A percentile compares a stretch with the other conserved stretches of the same genome.
These are phyloP conservation scores for Aspergillus novofumigatus DNA, from an alignment of 2,329 filamentous ascomycete species.

Conservation along the genomic window DNA sequence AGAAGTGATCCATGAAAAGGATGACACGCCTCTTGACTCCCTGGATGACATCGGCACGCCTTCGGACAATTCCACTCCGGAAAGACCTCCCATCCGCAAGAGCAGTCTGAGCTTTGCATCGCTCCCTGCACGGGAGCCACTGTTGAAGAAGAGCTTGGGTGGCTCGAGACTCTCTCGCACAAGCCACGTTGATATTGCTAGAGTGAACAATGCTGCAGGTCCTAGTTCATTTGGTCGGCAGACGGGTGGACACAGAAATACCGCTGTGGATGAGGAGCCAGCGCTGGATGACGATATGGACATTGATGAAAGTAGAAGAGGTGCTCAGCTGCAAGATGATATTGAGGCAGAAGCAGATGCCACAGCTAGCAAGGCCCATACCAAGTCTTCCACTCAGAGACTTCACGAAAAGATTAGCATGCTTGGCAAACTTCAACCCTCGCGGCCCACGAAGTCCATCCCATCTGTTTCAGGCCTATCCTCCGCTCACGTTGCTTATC, in stretches of 20 bases:
- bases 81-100: conserved; percentile 72
- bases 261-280: conserved; percentile 40
- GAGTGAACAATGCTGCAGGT: conserved; percentile 44
- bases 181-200: conserved; percentile 68
- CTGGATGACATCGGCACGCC: conserved; percentile 47
- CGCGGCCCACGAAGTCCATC: conserved; percentile 45
- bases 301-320: conserved; percentile 53
- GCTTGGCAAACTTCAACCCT: conserved; percentile 54
- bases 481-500: conserved; percentile 33
- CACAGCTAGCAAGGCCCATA: conserved; percentile 59
- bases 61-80: conserved; percentile 46
- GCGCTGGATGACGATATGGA: conserved; percentile 45
- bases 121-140: conserved; percentile 81
- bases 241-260: conserved; percentile 56
- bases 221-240: conserved; percentile 70
- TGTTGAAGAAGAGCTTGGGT: conserved; percentile 80
- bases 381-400: conserved; percentile 88
- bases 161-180: conserved; percentile 65
- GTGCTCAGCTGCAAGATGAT: conserved; percentile 25
- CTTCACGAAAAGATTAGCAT: conserved; percentile 89
- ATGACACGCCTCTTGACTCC: conserved; percentile 33
- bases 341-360: conserved; percentile 47
- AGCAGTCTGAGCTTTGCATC: conserved; percentile 94
- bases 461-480: conserved; percentile 28
- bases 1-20: conserved; percentile 23